Conservation (phyloP, 2,329 filamentous ascomycete species). For the Aspergillus puulaauensis region DNA sequence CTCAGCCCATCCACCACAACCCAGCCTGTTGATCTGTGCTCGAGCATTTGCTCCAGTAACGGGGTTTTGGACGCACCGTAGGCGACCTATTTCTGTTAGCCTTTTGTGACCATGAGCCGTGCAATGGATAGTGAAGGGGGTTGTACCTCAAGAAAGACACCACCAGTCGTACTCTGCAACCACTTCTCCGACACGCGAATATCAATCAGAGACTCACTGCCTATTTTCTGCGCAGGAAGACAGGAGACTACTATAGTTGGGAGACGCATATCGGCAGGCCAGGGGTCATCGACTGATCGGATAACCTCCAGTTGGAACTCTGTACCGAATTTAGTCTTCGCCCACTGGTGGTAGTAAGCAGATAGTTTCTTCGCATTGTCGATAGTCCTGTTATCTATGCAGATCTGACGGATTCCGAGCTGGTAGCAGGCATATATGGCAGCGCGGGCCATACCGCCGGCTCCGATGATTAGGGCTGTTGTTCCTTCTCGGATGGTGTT, state of each 20-base stretch:
- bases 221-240: not conserved
- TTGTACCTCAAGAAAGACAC: not conserved
- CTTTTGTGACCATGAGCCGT: too few relatives aligned
- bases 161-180: not conserved
- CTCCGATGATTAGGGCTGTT: conserved; percentile 26
- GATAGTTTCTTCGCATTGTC: not conserved
- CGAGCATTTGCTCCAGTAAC: not conserved
- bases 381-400: not conserved
- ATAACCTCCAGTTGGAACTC: not conserved
- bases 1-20: conserved; percentile 22
- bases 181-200: not conserved
- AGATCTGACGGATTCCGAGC: not conserved
- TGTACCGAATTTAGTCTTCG: not conserved
- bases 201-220: not conserved
- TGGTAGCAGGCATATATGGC: conserved; percentile 26
- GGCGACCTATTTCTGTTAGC: not conserved
- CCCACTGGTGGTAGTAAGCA: not conserved
- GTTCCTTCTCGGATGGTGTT: conserved; percentile 22
- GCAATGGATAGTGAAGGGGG: too few relatives aligned
- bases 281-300: not conserved
- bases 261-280: not conserved
- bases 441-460: conserved; percentile 28
- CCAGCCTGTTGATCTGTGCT: conserved; percentile 20
- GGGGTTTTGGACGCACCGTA: not conserved
- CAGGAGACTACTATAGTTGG: not conserved